Percentiles rank a stretch among this genome's conserved stretches.
These are phyloP conservation scores for Candida coleopterorum DNA, from an alignment of 805 yeast species.

Conservation along the genomic window DNA sequence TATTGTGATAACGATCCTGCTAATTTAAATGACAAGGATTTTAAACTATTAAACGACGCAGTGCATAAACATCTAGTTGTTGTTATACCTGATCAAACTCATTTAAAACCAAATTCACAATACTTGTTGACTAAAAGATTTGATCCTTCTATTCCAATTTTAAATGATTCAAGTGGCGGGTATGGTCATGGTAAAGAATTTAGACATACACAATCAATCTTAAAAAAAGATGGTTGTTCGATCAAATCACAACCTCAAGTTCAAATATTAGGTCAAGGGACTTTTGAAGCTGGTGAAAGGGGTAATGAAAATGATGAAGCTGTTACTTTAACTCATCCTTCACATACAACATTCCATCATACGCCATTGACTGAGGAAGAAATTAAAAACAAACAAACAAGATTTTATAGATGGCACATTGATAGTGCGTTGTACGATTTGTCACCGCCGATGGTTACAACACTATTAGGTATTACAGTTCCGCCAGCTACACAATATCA, in stretches of 20 bases:
- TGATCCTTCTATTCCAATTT: slow-evolving; percentile 59
- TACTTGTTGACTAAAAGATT: slow-evolving; percentile 70
- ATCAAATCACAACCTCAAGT: slow-evolving; percentile 86
- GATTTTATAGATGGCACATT: slow-evolving; percentile 92
- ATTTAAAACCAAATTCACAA: slow-evolving; percentile 69
- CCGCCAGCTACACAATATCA: slow-evolving; percentile 65
- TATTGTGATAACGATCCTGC: slow-evolving; percentile 71
- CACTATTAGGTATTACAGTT: slow-evolving; percentile 75
- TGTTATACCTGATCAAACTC: slow-evolving; percentile 68
- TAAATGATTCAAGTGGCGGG: slow-evolving; percentile 32
- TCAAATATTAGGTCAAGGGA: slow-evolving; percentile 83
- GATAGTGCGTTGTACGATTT: slow-evolving; percentile 85
- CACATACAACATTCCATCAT: slow-evolving; percentile 78
- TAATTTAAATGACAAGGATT: slow-evolving; percentile 59
- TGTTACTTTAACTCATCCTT: slow-evolving; percentile 71
- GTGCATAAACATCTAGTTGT: slow-evolving; percentile 66
- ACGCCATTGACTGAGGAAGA: slow-evolving; percentile 59
- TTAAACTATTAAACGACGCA: slow-evolving; percentile 56
- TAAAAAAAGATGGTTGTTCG: slow-evolving; percentile 74
- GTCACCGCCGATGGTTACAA: slow-evolving; percentile 83
- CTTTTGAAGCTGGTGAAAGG: slow-evolving; percentile 46
- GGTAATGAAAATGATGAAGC: slow-evolving; percentile 62
- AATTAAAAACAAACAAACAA: slow-evolving; percentile 57
- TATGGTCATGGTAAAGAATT: slow-evolving; percentile 84
- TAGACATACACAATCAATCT: slow-evolving; percentile 51